phyloP scores from a whole-genome alignment of 176 grass and related monocot species.

The Triticum monococcum region DNA sequence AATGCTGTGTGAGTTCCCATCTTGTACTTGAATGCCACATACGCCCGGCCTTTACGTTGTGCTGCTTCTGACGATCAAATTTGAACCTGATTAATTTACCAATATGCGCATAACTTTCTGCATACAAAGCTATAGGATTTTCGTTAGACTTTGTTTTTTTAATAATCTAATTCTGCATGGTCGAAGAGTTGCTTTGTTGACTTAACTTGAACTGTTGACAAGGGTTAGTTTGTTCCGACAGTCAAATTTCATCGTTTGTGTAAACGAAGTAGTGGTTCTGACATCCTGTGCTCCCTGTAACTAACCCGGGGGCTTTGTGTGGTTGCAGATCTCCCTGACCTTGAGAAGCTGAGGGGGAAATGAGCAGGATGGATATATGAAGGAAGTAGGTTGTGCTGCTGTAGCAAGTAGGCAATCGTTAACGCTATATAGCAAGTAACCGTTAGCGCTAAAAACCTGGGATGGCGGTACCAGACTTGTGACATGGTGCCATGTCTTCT shows the following conservation, averaged over 20 bases:
- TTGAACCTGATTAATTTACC: not conserved
- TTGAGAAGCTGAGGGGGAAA: constrained; percentile 88
- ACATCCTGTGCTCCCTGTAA: not conserved
- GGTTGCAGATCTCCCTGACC: constrained; percentile 94
- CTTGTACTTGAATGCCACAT: constrained; percentile 8
- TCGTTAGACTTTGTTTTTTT: not conserved
- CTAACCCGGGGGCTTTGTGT: not conserved
- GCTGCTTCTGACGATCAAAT: not conserved
- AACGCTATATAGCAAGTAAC: not conserved
- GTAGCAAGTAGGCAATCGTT: not conserved
- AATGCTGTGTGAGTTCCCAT: constrained; percentile 78
- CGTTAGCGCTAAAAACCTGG: not conserved
- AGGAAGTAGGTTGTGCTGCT: constrained; percentile 8
- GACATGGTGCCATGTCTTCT: constrained; percentile 2
- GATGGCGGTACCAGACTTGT: constrained; percentile 15
- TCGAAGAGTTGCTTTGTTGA: not conserved
- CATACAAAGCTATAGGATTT: not conserved
- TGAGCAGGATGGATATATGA: constrained; percentile 25
- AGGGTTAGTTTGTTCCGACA: not conserved
- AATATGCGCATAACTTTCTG: not conserved
- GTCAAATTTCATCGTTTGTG: not conserved
- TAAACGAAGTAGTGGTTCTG: not conserved
- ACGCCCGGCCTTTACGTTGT: not conserved
- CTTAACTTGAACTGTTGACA: not conserved
- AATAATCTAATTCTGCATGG: not conserved